These are phyloP conservation scores for Microcyclosporella mali DNA, from an alignment of 2,329 filamentous ascomycete species.

Conservation along the genomic window DNA sequence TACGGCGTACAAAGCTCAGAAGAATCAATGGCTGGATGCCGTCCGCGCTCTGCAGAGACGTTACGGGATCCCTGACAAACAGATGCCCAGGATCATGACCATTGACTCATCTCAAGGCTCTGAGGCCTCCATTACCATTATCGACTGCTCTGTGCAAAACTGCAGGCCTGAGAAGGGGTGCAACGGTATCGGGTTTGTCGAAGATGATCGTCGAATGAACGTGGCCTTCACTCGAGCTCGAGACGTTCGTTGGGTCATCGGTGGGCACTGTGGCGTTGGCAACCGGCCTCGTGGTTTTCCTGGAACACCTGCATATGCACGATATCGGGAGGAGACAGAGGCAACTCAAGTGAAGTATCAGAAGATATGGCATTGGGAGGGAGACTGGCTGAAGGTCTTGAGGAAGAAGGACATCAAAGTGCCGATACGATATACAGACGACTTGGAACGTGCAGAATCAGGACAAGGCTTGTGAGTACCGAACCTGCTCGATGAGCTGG, in stretches of 20 bases:
- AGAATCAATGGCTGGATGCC: slow-evolving; percentile 2
- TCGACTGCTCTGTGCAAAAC: slow-evolving; percentile 8
- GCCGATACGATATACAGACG: background rate
- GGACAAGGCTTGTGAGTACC: too few species aligned
- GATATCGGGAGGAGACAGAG: background rate
- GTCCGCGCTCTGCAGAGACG: background rate
- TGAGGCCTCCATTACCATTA: slow-evolving; percentile 6
- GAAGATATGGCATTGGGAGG: background rate
- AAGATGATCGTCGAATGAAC: slow-evolving; percentile 6
- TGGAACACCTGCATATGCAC: background rate
- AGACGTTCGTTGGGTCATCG: slow-evolving; percentile 19
- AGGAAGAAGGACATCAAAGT: background rate
- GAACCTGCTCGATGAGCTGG: too few species aligned
- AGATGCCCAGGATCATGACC: slow-evolving; percentile 6
- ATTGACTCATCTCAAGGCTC: slow-evolving; percentile 8
- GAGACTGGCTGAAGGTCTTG: background rate
- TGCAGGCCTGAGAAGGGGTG: background rate
- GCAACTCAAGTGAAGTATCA: background rate
- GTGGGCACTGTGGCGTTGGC: slow-evolving; percentile 3
- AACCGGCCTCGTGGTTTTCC: background rate
- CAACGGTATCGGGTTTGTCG: slow-evolving; percentile 5
- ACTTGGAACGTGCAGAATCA: too few species aligned
- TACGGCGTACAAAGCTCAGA: slow-evolving; percentile 1
- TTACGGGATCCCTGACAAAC: background rate
- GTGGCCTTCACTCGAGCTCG: slow-evolving; percentile 20